Evolutionary conservation across 1,284 basidiomycete species (phyloP), one percentile per base, ranked within the genome.

Genomic region (Boletus semigastroideus): DNA sequence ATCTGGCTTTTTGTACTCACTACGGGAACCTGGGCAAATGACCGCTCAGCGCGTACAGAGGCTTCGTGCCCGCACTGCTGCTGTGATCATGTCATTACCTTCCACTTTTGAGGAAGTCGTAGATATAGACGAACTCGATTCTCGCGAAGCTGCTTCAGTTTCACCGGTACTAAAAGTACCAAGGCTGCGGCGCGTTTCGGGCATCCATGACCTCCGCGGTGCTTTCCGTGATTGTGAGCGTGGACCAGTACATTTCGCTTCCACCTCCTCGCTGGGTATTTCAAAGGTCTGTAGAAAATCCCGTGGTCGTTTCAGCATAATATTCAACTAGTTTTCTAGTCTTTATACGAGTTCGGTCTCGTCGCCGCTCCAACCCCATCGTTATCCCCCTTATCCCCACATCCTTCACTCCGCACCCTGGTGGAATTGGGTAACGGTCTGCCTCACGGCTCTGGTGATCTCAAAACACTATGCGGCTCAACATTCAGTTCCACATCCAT

Each of bases 61-160:
- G 22, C 68, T 67, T 47, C 68, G 65, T 31, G 44, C 56, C 33
- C 66, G 67, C 44, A 71, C 53, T 12, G 65, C 66, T 42, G 54
- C 53, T 47, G 42, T 67, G 31, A 48, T 70, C 44, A 47, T 39
- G 51, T 59, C 64, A 17, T 50, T 67, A 40, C 65, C 65, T 20
- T 66, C 64, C n/a, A 67, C 65, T 17, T 58, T 40, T 1, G 64
- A 67, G 17, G 54, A 63, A 16, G 43, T 43, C 9, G 31, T 42
- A 8, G 57, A 63, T 42, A n/a, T 33, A 22, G 48, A 61, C 19
- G 33, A 59, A 28, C 17, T 52, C 20, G 41, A 53, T 12, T 50
- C 41, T 37, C 19, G 6, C 22, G 8, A 43, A 34, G 19, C 25
- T 17, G n/a, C 30, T 42, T n/a, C 38, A 30, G 37, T 28, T 36